phyloP scores from a whole-genome alignment of 805 yeast species.

The Myxozyma melibiosi region DNA sequence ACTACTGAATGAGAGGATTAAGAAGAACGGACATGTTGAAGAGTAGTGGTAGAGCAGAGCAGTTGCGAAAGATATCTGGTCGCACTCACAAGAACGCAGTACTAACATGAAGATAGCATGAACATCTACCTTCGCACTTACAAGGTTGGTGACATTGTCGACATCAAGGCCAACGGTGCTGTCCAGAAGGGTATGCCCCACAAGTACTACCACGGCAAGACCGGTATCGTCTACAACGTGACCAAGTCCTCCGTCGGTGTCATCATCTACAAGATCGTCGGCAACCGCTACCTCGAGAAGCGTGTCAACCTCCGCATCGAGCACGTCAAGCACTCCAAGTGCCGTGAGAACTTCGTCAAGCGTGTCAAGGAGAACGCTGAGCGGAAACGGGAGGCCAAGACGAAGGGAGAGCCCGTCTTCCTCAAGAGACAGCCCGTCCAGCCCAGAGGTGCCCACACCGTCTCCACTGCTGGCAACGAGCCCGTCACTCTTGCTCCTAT shows the following conservation, averaged over 20 bases:
- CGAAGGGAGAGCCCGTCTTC: conserved; percentile 83
- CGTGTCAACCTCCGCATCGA: conserved; percentile 98
- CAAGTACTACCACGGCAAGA: conserved; percentile 99
- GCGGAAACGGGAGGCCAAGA: conserved; percentile 91
- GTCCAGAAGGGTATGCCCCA: conserved; percentile 99
- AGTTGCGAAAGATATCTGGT: not conserved
- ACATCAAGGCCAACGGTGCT: conserved; percentile 98
- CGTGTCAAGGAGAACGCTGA: conserved; percentile 98
- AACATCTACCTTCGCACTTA: conserved; percentile 96
- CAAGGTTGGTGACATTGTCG: conserved; percentile 99
- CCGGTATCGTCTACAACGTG: conserved; percentile 98
- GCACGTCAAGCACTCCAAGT: conserved; percentile 99
- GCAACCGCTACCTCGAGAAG: conserved; percentile 98
- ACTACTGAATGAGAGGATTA: not conserved
- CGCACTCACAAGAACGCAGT: not conserved
- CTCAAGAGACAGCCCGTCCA: conserved; percentile 98
- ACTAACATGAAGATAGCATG: conserved; percentile 43
- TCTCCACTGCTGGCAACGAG: conserved; percentile 76
- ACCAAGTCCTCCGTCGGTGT: conserved; percentile 99
- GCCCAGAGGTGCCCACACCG: conserved; percentile 92
- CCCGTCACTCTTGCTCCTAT: conserved; percentile 99
- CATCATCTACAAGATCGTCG: conserved; percentile 96
- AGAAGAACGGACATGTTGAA: not conserved
- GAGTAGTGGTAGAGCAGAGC: not conserved
- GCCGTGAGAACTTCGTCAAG: conserved; percentile 98